Evolutionary conservation across 306 rosid species (phyloP), one percentile per base, ranked within the genome.

Genomic region (Amphicarpaea edgeworthii): DNA sequence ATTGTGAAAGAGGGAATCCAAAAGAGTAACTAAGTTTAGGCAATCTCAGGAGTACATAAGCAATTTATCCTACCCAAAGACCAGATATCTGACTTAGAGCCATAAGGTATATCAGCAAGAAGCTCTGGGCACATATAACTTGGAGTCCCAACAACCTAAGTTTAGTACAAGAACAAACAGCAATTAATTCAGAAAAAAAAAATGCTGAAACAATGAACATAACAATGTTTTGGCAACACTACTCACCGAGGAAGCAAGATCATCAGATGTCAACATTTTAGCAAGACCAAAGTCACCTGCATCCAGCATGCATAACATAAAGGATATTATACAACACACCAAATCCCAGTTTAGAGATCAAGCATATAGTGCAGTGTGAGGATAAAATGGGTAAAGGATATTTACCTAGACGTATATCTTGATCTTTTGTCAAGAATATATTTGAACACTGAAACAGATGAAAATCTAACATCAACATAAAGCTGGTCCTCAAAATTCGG

Each of bases 221-320:
- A 55, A 54, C 17, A 42, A 30, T 23, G 63, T 41, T 34, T 15
- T 47, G 45, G 55, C 55, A 60, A 57, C 54, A 69, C 79, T 70
- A 84, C 93, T 85, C 80, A 95, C 99, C 1, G 99, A 95, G 61
- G 95, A 92, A 82, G 99, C 97, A 84, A 95, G 97, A 84, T 95
- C 97, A 46, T 95, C 97, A 10, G 99, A 95, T 12, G 97, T 90
- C 88, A 95, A 84, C 87, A 90, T 83, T 83, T 95, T 95, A 37
- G 99, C 99, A 21, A 95, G 96, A 72, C 99, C 99, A 77, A 95
- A 95, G 80, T 95, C 99, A 72, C 99, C 99, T 95, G 91, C 77
- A 78, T 68, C 75, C 68, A 82, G 32, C 63, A 73, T 57, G 66
- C 51, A 54, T 62, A 68, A 72, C 57, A 45, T 73, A 47, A 47